Conservation (phyloP, 2,329 filamentous ascomycete genomes). For the Colletotrichum sp. region DNA sequence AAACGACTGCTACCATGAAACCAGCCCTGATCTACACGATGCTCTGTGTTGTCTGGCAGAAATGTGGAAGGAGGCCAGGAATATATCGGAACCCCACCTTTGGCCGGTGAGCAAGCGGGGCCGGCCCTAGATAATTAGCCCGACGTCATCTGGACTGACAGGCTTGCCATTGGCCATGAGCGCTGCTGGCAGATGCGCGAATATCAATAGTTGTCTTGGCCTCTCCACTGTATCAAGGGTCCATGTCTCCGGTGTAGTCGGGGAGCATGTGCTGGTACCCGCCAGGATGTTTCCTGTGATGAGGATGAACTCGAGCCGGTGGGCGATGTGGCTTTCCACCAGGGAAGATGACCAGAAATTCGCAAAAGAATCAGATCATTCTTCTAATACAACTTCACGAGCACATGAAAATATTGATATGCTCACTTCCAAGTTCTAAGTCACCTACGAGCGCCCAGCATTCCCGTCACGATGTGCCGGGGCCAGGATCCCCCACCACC, state of each 20-base stretch:
- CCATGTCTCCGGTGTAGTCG: neutral
- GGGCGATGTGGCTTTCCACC: neutral
- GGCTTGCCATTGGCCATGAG: neutral
- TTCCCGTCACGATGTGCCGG: neutral
- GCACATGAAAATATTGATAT: neutral
- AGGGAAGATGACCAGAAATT: too few species aligned
- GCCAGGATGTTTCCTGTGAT: neutral
- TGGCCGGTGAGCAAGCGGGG: neutral
- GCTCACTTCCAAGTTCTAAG: neutral
- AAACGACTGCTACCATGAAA: neutral
- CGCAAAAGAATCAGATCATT: too few species aligned
- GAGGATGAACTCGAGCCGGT: neutral
- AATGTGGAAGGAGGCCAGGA: neutral
- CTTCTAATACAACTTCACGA: too few species aligned
- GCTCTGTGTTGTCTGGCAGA: neutral
- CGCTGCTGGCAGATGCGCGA: neutral
- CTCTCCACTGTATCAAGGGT: neutral
- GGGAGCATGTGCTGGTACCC: neutral
- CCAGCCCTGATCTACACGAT: neutral
- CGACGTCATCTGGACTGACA: neutral
- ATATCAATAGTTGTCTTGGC: neutral
- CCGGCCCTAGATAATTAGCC: neutral
- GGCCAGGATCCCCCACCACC: neutral
- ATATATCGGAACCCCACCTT: conserved; percentile 8
- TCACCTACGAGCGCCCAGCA: neutral